These are phyloP conservation scores for Paecilomyces dactylethromorphus DNA, from an alignment of 2,329 filamentous ascomycete species.

Conservation along the genomic window DNA sequence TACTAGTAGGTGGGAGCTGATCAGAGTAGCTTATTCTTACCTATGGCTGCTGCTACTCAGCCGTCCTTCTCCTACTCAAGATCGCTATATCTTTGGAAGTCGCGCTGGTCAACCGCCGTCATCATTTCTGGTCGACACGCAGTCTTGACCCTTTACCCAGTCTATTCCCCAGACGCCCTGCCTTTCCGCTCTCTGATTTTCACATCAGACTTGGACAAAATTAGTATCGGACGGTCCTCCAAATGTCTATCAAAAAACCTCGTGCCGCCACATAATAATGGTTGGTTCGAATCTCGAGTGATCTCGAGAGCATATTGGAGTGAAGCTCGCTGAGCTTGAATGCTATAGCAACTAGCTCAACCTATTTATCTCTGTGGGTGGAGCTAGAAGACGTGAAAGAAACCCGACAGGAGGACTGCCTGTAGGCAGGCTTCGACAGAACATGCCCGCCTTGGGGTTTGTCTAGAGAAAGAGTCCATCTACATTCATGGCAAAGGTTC, in stretches of 20 bases:
- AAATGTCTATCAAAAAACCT: constrained; percentile 31
- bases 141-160: constrained; percentile 24
- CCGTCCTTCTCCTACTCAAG: neutral
- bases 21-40: neutral
- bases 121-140: constrained; percentile 8
- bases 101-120: neutral
- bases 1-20: neutral
- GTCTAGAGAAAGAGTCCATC: constrained; percentile 27
- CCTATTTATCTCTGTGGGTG: no score
- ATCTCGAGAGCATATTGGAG: constrained; percentile 40
- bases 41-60: neutral
- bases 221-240: constrained; percentile 37
- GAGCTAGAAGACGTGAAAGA: no score
- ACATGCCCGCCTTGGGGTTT: constrained; percentile 35
- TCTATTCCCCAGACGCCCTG: constrained; percentile 17
- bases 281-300: constrained; percentile 41
- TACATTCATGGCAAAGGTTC: constrained; percentile 52
- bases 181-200: constrained; percentile 28
- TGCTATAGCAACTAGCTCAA: no score
- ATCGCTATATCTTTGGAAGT: neutral
- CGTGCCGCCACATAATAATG: constrained; percentile 30
- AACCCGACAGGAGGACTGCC: no score
- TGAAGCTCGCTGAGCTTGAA: no score
- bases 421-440: no score
- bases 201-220: constrained; percentile 13